Percentiles rank a stretch among this genome's conserved stretches.
Evolutionary conservation across 2,329 filamentous ascomycete genomes (phyloP).

Genomic region (Hysterium pulicare): DNA sequence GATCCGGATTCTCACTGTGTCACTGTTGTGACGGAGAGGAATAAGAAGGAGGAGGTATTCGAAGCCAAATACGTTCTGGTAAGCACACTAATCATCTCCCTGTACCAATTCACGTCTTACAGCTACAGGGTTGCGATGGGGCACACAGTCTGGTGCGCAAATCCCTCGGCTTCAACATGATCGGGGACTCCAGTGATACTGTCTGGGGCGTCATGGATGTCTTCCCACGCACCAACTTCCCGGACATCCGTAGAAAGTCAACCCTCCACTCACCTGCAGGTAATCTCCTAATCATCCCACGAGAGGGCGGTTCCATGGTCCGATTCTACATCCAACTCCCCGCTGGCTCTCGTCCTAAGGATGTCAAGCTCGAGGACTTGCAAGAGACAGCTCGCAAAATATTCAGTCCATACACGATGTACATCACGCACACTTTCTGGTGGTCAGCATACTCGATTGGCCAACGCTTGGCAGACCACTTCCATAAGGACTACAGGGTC

Average conservation of each 20-base stretch:
- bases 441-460: conserved; percentile 71
- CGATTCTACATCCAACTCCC: conserved; percentile 63
- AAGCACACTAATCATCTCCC: conserved; percentile 6
- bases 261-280: conserved; percentile 47
- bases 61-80: conserved; percentile 39
- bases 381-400: conserved; percentile 52
- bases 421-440: conserved; percentile 61
- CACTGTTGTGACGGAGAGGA: conserved; percentile 30
- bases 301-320: conserved; percentile 54
- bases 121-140: conserved; percentile 46
- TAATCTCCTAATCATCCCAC: conserved; percentile 50
- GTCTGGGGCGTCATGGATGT: conserved; percentile 58
- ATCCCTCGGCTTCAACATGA: conserved; percentile 54
- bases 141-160: conserved; percentile 53
- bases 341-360: conserved; percentile 46
- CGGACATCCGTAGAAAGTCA: conserved; percentile 50
- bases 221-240: conserved; percentile 48
- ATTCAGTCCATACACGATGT: conserved; percentile 54
- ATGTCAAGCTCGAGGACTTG: conserved; percentile 53
- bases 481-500: conserved; percentile 62
- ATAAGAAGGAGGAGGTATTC: conserved; percentile 27
- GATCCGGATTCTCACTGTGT: conserved; percentile 30
- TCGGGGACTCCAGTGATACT: conserved; percentile 56
- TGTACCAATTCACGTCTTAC: neutral
- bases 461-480: conserved; percentile 67